A percentile compares a stretch with the other conserved stretches of the same genome.
These are phyloP conservation scores for Lepidium sativum DNA, from an alignment of 345 rosid genomes.

Conservation along the genomic window DNA sequence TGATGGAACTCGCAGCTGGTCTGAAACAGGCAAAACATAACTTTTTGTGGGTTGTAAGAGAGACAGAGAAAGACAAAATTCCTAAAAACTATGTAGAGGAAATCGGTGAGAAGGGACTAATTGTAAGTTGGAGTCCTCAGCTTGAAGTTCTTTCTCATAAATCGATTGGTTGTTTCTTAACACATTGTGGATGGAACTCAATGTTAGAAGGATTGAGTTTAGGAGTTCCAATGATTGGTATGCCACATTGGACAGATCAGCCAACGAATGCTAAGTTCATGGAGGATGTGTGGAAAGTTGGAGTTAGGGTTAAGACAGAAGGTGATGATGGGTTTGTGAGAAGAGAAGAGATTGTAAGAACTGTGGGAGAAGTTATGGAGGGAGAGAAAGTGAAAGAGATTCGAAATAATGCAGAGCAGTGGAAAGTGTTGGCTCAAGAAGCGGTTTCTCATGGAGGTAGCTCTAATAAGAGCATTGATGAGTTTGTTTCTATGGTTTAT, in stretches of 20 bases:
- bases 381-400: slow-evolving; percentile 36
- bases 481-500: slow-evolving; percentile 27
- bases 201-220: slow-evolving; percentile 18
- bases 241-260: slow-evolving; percentile 35
- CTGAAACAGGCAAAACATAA: slow-evolving; percentile 21
- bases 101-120: slow-evolving; percentile 28
- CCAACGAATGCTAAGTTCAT: slow-evolving; percentile 31
- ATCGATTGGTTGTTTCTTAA: slow-evolving; percentile 41
- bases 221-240: slow-evolving; percentile 36
- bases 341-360: slow-evolving; percentile 38
- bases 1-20: slow-evolving; percentile 42
- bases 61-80: slow-evolving; percentile 36
- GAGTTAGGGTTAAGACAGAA: slow-evolving; percentile 29
- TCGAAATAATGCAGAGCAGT: slow-evolving; percentile 32
- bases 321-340: slow-evolving; percentile 26
- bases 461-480: slow-evolving; percentile 37
- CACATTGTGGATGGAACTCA: slow-evolving; percentile 53
- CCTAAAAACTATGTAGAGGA: slow-evolving; percentile 27
- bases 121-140: slow-evolving; percentile 48
- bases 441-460: slow-evolving; percentile 51
- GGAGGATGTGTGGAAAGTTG: slow-evolving; percentile 40
- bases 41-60: slow-evolving; percentile 61
- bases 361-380: slow-evolving; percentile 46
- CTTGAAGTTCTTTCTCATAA: slow-evolving; percentile 40
- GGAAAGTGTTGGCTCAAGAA: slow-evolving; percentile 45